Evolutionary conservation across 139 green algal genomes (phyloP), one percentile per base, ranked within the genome.

Genomic region (Volvox reticuliferus): DNA sequence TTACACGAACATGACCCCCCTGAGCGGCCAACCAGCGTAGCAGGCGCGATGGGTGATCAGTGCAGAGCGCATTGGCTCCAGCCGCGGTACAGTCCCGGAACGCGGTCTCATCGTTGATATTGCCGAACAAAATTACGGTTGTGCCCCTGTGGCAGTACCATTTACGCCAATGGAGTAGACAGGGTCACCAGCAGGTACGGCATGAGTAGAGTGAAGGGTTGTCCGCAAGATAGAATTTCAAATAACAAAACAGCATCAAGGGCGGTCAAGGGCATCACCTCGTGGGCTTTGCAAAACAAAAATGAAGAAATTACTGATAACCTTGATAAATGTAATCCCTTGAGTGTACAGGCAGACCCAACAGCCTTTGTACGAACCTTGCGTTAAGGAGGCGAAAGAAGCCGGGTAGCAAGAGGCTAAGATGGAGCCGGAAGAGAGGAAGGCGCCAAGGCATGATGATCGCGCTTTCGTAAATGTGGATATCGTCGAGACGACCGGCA

Each of bases 361-460:
- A 55, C 44, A 55, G 44, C 44, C 9, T 14, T 5, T 55, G 44
- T 55, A 55, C 44, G 21, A 24, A 73, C 81, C 81, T 76, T 28
- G 55, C 61, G 30, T 89, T 37, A 18, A 89, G 68, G 13, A n/a
- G 33, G 14, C 65, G 65, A 26, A 88, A 88, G 65, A 88, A 88
- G 65, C 22, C 82, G 13, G 82, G 65, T 28, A 88, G 33, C 63
- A 79, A 0, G 24, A 88, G 63, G 35, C 63, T 79, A 3, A 24
- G 63, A 14, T 35, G 63, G 28, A 69, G 37, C 63, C 63, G 65
- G 61, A 0, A 35, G 22, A 61, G 37, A 0, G n/a, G 19, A 21
- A 80, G 12, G 14, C 86, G 75, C 86, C 32, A 67, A 3, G 87
- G 87, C 22, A 91, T 75, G 61, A 91, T 91, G 22, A 91, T 30